Evolutionary conservation across 257 asterid genomes (phyloP).

Genomic region (Mentha longifolia): DNA sequence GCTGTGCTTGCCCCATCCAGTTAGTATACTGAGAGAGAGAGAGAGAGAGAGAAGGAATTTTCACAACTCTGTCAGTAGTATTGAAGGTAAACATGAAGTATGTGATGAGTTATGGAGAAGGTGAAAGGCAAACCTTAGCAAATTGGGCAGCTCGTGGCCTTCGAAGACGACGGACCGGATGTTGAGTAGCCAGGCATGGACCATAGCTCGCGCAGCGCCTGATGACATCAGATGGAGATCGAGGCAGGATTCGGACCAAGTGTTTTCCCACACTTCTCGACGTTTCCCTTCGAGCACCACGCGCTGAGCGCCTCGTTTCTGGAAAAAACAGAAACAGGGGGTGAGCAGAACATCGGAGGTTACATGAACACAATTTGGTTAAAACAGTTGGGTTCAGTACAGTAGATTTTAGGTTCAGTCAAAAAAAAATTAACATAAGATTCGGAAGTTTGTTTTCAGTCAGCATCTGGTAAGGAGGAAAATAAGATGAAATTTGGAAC

Average conservation of each 20-base stretch:
- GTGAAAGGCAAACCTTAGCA: constrained; percentile 49
- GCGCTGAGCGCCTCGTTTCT: constrained; percentile 89
- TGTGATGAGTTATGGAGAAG: not conserved
- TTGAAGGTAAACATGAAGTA: too few species aligned
- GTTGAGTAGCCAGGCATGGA: constrained; percentile 88
- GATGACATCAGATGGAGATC: constrained; percentile 97
- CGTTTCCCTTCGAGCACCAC: constrained; percentile 91
- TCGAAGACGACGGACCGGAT: constrained; percentile 70
- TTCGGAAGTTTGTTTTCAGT: not conserved
- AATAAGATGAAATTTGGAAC: not conserved
- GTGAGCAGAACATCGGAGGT: not conserved
- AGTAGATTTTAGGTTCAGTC: too few species aligned
- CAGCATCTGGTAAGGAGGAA: not conserved
- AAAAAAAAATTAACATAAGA: not conserved
- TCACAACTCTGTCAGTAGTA: too few species aligned
- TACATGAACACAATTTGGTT: not conserved
- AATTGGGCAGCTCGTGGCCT: constrained; percentile 87
- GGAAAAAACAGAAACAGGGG: constrained; percentile 2
- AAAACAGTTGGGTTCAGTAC: too few species aligned
- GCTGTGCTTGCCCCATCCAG: constrained; percentile 99
- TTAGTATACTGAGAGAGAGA: constrained; percentile 60
- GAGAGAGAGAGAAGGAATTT: too few species aligned
- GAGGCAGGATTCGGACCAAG: constrained; percentile 80
- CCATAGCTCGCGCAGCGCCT: constrained; percentile 97
- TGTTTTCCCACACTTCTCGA: constrained; percentile 83